Percentiles rank a stretch among this genome's conserved stretches.
Evolutionary conservation across 495 filamentous ascomycete species (phyloP).

Genomic region (Hapsidospora chrysogenum): DNA sequence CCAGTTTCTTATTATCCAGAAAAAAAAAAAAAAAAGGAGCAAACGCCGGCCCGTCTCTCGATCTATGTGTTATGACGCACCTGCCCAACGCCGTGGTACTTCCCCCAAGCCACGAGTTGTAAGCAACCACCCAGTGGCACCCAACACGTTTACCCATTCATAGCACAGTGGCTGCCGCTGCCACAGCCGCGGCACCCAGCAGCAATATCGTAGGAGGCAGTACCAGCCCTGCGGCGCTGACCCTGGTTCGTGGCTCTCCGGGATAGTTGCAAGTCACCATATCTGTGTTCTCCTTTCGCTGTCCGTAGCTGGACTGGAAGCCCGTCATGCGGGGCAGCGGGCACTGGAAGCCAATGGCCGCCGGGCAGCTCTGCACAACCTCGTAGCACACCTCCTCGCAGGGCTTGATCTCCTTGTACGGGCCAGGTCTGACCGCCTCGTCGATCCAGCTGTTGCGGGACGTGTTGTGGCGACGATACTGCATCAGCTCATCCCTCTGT

Average conservation of each 20-base stretch:
- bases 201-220: too few species aligned
- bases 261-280: slow-evolving; percentile 28
- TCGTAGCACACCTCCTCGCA: slow-evolving; percentile 72
- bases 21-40: too few species aligned
- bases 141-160: too few species aligned
- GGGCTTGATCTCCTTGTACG: slow-evolving; percentile 85
- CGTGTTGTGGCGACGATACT: slow-evolving; percentile 18
- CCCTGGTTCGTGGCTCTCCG: slow-evolving; percentile 14
- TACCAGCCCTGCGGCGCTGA: not conserved
- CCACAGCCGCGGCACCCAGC: too few species aligned
- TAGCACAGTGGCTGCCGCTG: too few species aligned
- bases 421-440: slow-evolving; percentile 52
- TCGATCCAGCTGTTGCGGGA: slow-evolving; percentile 65
- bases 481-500: slow-evolving; percentile 8
- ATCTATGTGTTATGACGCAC: too few species aligned
- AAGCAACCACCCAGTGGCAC: too few species aligned
- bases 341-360: slow-evolving; percentile 62
- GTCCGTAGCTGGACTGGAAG: slow-evolving; percentile 51
- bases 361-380: slow-evolving; percentile 69
- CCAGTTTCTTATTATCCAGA: too few species aligned
- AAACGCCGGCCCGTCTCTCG: too few species aligned
- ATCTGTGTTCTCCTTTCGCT: slow-evolving; percentile 10
- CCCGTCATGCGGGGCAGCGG: slow-evolving; percentile 35
- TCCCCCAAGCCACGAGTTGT: too few species aligned
- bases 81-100: too few species aligned